Evolutionary conservation across 306 rosid species (phyloP), one percentile per base, ranked within the genome.

Genomic region (Hippophae tibetana): DNA sequence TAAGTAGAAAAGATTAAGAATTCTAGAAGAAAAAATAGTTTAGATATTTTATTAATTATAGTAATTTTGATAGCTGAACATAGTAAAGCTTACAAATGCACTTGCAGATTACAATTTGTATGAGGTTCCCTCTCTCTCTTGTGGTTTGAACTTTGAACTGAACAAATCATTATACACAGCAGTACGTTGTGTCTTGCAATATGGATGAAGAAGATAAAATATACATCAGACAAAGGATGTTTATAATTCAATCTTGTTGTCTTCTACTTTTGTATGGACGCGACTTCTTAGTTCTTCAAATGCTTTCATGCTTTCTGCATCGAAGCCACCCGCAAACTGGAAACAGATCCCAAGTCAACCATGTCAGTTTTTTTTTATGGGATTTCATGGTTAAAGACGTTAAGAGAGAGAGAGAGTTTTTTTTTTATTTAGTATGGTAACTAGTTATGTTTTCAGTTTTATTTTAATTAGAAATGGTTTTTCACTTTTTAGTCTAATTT

Each of bases 281-380:
- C 95, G 90, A 71, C 75, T 80, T 70, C 95, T 80, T 54, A 90
- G 81, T 50, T 86, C 94, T 79, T 90, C 97, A 25, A 90, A 90
- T 40, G 95, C 94, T 75, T 87, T 90, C 97, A 90, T 86, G 79
- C 94, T 90, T 66, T 90, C 97, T 60, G 89, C 81, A 27, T 86
- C 95, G 52, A 86, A 86, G 38, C 97, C 97, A 58, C 95, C 97
- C 1, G 97, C 95, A 77, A 90, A 90, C 97, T 90, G 86, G 47
- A 63, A 76, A 79, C 26, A 53, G 58, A 57, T 75, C 31, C 55
- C 11, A 53, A 60, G 52, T 60, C 62, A 63, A 61, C 54, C 50
- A 47, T 47, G 10, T 9, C 8, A 27, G 38, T 27, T 27, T 27
- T 2, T 27, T 27, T 27, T 27, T 3, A 27, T 27, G 38, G 38